Evolutionary conservation across 192 early-diverging fungal genomes (phyloP).

Genomic region (Paraglomus brasilianum): DNA sequence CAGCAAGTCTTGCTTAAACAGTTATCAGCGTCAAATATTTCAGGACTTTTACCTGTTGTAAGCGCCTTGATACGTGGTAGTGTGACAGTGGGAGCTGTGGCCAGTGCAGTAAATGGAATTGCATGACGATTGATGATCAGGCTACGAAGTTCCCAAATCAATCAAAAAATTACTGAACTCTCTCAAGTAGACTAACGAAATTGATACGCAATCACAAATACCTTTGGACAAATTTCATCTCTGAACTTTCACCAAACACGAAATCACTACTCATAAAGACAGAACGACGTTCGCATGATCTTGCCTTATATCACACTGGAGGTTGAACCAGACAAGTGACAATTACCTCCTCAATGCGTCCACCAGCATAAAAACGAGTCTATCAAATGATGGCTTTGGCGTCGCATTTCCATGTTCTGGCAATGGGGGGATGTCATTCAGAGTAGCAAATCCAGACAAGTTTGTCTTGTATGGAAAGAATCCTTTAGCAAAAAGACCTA

Average conservation of each 20-base stretch:
- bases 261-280: conserved; percentile 54
- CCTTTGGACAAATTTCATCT: conserved; percentile 61
- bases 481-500: conserved; percentile 66
- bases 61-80: conserved; percentile 80
- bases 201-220: conserved; percentile 35
- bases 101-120: conserved; percentile 52
- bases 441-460: conserved; percentile 59
- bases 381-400: conserved; percentile 44
- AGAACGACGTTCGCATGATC: background rate
- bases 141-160: conserved; percentile 49
- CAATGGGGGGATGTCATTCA: conserved; percentile 36
- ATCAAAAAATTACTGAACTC: conserved; percentile 37
- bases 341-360: conserved; percentile 69
- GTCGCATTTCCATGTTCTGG: conserved; percentile 18
- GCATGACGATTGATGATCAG: conserved; percentile 47
- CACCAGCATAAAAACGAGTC: conserved; percentile 66
- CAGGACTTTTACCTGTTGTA: conserved; percentile 58
- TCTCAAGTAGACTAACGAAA: background rate
- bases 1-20: background rate
- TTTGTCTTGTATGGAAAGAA: conserved; percentile 79
- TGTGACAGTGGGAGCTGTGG: conserved; percentile 73
- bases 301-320: too few species aligned
- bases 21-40: background rate
- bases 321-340: too few species aligned
- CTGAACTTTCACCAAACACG: conserved; percentile 65